Base-by-base conservation (phyloP, 371 early-diverging fungal species). In the Mucor velutinosus region DNA sequence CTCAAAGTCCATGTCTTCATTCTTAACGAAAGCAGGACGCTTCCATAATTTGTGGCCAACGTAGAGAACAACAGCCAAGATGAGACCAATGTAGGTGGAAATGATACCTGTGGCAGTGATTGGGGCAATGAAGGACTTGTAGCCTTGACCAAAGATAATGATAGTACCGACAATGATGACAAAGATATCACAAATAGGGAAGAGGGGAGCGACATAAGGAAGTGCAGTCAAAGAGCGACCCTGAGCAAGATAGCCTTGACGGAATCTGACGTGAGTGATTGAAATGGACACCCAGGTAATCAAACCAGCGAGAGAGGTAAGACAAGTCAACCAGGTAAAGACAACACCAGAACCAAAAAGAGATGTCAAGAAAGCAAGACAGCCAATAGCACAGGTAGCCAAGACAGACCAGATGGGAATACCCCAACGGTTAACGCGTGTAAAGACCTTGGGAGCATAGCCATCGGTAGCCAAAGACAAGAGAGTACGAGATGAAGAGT, bases 271-370 rank as follows among this genome's bases (percentile, higher is more conserved):
- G 70, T 95, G 95, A 10, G 90, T 90, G 45, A 90, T 70, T 7
- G 88, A 82, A 67, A 95, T 95, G 53, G 88, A 83, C 25, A 93
- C 66, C 95, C 96, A 97, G 39, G 92, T 89, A 45, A 93, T 84
- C 58, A 95, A 85, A 53, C 94, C 94, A 3, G 96, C 89, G 14
- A 91, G 81, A 1, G 92, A 89, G 4, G 92, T 85, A 21, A 95
- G 66, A 67, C 81, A 84, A 57, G 92, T 76, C 33, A 94, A 77
- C 88, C 92, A 93, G 60, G 75, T 83, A 73, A 92, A 96, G 3
- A 93, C 90, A 15, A 85, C 82, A 33, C 90, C 90, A 11, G 88
- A 86, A 12, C 85, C 81, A 21, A 84, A 82, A 29, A 88, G 64
- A 57, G 76, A 76, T 1, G 83, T 81, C 53, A 86, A 70, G 70